These are phyloP conservation scores for Trypanosoma theileri DNA, from an alignment of 208 protist genomes.

Conservation along the genomic window DNA sequence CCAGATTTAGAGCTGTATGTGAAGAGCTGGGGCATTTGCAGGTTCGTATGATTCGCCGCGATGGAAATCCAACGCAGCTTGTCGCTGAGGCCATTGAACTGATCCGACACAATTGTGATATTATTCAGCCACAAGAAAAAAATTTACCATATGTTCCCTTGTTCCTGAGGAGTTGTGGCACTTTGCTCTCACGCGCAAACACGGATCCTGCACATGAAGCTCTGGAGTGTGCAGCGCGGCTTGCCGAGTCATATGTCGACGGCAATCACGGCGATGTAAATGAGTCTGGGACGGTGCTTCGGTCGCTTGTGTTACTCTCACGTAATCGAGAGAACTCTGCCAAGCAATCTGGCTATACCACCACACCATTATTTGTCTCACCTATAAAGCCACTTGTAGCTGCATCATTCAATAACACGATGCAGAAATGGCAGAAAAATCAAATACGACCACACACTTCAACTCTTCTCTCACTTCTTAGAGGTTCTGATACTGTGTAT, in stretches of 20 bases:
- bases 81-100: slow-evolving; percentile 48
- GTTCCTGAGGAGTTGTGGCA: slow-evolving; percentile 65
- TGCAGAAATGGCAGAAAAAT: slow-evolving; percentile 56
- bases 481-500: slow-evolving; percentile 55
- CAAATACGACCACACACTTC: slow-evolving; percentile 35
- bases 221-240: slow-evolving; percentile 34
- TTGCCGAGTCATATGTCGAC: slow-evolving; percentile 48
- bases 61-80: slow-evolving; percentile 38
- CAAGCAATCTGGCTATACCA: neutral
- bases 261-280: slow-evolving; percentile 52
- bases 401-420: slow-evolving; percentile 42
- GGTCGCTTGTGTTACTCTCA: slow-evolving; percentile 45
- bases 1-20: slow-evolving; percentile 45
- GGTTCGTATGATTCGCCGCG: slow-evolving; percentile 65
- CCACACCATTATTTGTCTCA: slow-evolving; percentile 1
- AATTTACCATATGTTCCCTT: slow-evolving; percentile 43
- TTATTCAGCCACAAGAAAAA: slow-evolving; percentile 17
- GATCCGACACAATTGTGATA: slow-evolving; percentile 36
- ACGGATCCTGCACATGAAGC: slow-evolving; percentile 42
- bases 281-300: slow-evolving; percentile 62
- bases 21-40: slow-evolving; percentile 76
- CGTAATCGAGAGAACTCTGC: slow-evolving; percentile 1
- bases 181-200: slow-evolving; percentile 46
- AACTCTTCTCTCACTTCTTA: slow-evolving; percentile 64
- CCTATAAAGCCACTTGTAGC: slow-evolving; percentile 11